Evolutionary conservation across 2,329 filamentous ascomycete species (phyloP), one percentile per base, ranked within the genome.

Genomic region (Harringtonia lauricola): DNA sequence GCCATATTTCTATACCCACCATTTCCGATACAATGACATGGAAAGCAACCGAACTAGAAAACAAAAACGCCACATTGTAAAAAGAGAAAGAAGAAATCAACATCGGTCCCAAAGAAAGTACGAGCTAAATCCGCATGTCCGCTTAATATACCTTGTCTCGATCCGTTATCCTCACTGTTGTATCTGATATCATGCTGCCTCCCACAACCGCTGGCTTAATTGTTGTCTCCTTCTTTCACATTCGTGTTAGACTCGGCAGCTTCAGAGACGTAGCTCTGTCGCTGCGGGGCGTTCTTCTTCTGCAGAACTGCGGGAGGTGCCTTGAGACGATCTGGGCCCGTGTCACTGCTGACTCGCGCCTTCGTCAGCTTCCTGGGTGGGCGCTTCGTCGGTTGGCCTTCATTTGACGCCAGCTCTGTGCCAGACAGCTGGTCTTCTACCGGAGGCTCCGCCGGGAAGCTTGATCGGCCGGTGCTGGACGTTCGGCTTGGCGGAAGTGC

Each of bases 321-420:
- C 26, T 43, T 48, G 9, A 31, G 18, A 9, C 17, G 38, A 1
- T 42, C 38, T 4, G 13, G 21, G 36, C 6, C 35, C n/a, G 31
- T 33, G 2, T 66, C 64, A 51, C 58, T 65, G 46, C 52, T 63
- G 22, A 56, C 59, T 22, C 64, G 61, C 41, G 49, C 57, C 54
- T 70, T 71, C 18, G 58, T 63, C 29, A 70, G 55, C 50, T 68
- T 68, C 41, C 60, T 62, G 30, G 59, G 62, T 38, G 58, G 44
- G 30, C 8, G 46, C 17, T 13, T n/a, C 12, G 3, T 33, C 36
- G 21, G 19, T 29, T 14, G 9, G 14, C 8, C 12, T 7, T 33
- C 36, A 17, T 15, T 29, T 14, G 9, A 17, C 8, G 12, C 15
- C n/a, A n/a, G 2, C 7, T 31, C 21, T 18, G 8, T 4, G 29